phyloP scores from a whole-genome alignment of 2,329 filamentous ascomycete species.

The Neospermospora avenae region DNA sequence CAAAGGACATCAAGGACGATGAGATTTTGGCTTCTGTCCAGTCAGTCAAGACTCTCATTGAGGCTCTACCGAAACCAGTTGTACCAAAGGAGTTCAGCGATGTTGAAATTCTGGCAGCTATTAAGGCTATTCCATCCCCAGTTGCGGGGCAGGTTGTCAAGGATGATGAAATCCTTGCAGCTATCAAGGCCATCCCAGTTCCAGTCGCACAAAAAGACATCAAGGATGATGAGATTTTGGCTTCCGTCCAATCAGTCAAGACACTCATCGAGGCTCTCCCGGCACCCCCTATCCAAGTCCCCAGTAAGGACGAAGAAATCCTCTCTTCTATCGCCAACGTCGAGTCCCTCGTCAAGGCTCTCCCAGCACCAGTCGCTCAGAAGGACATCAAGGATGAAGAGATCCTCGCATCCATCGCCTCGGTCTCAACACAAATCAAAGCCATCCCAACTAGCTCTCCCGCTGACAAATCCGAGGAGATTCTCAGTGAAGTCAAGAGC shows the following conservation, averaged over 20 bases:
- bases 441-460: slow-evolving; percentile 7
- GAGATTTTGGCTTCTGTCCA: slow-evolving; percentile 13
- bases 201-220: background rate
- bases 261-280: slow-evolving; percentile 8
- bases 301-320: slow-evolving; percentile 7
- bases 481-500: slow-evolving; percentile 17
- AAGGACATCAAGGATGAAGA: slow-evolving; percentile 18
- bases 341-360: slow-evolving; percentile 1
- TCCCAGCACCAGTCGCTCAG: slow-evolving; percentile 5
- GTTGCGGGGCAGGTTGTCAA: slow-evolving; percentile 1
- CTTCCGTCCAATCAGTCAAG: slow-evolving; percentile 6
- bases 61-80: slow-evolving; percentile 3
- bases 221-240: slow-evolving; percentile 19
- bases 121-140: slow-evolving; percentile 7
- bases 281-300: background rate
- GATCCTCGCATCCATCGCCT: slow-evolving; percentile 10
- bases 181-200: slow-evolving; percentile 14
- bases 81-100: background rate
- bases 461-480: slow-evolving; percentile 15
- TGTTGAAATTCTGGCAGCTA: background rate
- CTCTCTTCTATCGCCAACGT: slow-evolving; percentile 2
- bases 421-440: slow-evolving; percentile 11
- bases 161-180: slow-evolving; percentile 7
- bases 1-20: slow-evolving; percentile 7
- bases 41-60: slow-evolving; percentile 10